phyloP scores from a whole-genome alignment of 2,329 filamentous ascomycete species.

The Paramyrothecium sp. region DNA sequence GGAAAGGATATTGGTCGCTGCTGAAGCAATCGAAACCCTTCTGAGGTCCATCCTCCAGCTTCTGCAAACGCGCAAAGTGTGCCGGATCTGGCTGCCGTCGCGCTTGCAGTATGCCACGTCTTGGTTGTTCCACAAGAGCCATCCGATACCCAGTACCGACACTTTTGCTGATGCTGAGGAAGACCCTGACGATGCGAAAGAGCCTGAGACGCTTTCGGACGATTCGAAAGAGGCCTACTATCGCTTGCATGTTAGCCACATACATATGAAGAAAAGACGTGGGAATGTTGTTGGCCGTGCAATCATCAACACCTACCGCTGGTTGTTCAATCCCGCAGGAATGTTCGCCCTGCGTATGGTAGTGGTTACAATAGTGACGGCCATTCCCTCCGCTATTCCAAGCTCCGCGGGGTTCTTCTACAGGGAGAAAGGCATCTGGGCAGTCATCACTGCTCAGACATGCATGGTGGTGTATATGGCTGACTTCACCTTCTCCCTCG shows the following conservation, averaged over 20 bases:
- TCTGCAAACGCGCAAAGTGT: slow-evolving; percentile 28
- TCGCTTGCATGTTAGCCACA: slow-evolving; percentile 30
- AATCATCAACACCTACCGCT: slow-evolving; percentile 31
- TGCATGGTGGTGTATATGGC: slow-evolving; percentile 47
- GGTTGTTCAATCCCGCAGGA: slow-evolving; percentile 40
- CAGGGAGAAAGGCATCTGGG: slow-evolving; percentile 51
- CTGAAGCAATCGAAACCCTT: slow-evolving; percentile 26
- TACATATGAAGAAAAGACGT: slow-evolving; percentile 12
- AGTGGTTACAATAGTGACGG: slow-evolving; percentile 40
- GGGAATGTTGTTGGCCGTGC: slow-evolving; percentile 17
- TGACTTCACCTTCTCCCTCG: slow-evolving; percentile 46
- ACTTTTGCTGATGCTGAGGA: slow-evolving; percentile 10
- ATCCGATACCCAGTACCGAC: slow-evolving; percentile 14
- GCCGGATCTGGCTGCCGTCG: slow-evolving; percentile 40
- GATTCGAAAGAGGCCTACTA: slow-evolving; percentile 31
- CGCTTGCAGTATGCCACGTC: slow-evolving; percentile 35
- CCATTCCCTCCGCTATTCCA: slow-evolving; percentile 40
- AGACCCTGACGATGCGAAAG: slow-evolving; percentile 12
- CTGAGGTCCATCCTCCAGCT: slow-evolving; percentile 34
- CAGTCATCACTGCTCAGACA: slow-evolving; percentile 49
- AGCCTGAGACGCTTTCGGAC: slow-evolving; percentile 20
- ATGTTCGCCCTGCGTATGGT: slow-evolving; percentile 48
- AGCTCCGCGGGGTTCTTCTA: slow-evolving; percentile 47
- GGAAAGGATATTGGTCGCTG: slow-evolving; percentile 33
- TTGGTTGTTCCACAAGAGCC: slow-evolving; percentile 31